phyloP scores from a whole-genome alignment of 257 asterid species.

The Penstemon barbatus region DNA sequence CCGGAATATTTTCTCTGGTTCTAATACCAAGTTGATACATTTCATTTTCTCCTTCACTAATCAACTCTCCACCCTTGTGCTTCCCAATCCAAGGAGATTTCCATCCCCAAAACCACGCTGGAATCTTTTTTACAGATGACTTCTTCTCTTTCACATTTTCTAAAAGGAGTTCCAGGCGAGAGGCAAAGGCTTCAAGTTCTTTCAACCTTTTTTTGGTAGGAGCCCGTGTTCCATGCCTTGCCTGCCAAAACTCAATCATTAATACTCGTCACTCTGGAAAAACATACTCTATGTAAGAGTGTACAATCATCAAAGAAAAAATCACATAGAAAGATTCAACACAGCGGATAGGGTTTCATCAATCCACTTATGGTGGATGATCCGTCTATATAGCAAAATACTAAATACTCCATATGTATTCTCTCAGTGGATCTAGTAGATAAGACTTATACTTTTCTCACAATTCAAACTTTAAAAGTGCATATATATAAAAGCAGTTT shows the following conservation, averaged over 20 bases:
- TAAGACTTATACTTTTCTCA: neutral
- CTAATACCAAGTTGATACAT: slow-evolving; percentile 81
- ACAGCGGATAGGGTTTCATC: neutral
- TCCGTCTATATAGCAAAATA: neutral
- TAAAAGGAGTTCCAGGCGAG: slow-evolving; percentile 60
- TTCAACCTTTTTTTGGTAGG: slow-evolving; percentile 89
- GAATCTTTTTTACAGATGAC: slow-evolving; percentile 48
- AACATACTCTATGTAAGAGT: slow-evolving; percentile 4
- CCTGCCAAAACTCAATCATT: slow-evolving; percentile 47
- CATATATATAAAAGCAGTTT: neutral
- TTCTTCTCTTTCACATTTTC: slow-evolving; percentile 50
- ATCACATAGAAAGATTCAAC: slow-evolving; percentile 1
- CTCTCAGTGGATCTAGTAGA: neutral
- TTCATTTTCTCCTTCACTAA: slow-evolving; percentile 82
- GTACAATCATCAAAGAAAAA: neutral
- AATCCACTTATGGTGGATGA: slow-evolving; percentile 2
- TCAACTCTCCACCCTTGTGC: slow-evolving; percentile 82
- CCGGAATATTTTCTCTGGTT: slow-evolving; percentile 64
- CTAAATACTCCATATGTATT: neutral
- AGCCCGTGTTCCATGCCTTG: slow-evolving; percentile 97
- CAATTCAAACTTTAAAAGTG: neutral
- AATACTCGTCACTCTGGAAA: slow-evolving; percentile 21
- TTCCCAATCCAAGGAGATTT: slow-evolving; percentile 93
- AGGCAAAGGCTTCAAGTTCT: slow-evolving; percentile 60
- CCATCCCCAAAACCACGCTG: slow-evolving; percentile 84